Conservation (phyloP, 2,329 filamentous ascomycete genomes). For the Sporothrix curviconia region DNA sequence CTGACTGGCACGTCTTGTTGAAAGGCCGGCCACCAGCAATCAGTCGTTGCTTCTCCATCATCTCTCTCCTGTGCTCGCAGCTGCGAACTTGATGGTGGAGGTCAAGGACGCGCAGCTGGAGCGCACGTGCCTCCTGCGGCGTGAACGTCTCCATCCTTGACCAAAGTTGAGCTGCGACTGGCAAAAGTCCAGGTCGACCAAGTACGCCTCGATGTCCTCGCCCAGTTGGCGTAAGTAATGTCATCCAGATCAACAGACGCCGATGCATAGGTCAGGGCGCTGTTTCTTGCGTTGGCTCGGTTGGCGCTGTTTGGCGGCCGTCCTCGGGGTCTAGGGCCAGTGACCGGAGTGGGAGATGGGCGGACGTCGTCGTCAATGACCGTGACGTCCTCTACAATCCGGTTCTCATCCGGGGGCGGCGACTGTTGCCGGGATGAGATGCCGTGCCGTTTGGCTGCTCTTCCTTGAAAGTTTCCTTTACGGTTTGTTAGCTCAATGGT, state of each 20-base stretch:
- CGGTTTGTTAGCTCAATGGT: too few species aligned
- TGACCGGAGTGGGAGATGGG: background rate
- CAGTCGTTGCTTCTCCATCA: slow-evolving; percentile 22
- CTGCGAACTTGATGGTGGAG: slow-evolving; percentile 38
- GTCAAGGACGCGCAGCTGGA: slow-evolving; percentile 38
- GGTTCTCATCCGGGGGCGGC: background rate
- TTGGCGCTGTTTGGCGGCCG: background rate
- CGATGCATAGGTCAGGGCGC: slow-evolving; percentile 13
- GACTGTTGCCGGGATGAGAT: too few species aligned
- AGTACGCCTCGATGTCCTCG: slow-evolving; percentile 38
- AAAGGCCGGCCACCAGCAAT: slow-evolving; percentile 14
- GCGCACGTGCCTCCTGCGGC: slow-evolving; percentile 34
- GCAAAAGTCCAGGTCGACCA: slow-evolving; percentile 38
- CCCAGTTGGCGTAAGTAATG: slow-evolving; percentile 31
- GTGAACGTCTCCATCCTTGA: slow-evolving; percentile 31
- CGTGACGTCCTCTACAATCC: background rate
- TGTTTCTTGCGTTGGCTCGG: background rate
- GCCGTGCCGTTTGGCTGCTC: too few species aligned
- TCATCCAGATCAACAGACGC: slow-evolving; percentile 23
- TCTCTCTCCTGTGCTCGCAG: slow-evolving; percentile 36
- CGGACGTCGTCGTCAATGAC: background rate
- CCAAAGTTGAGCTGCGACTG: slow-evolving; percentile 29
- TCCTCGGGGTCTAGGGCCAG: background rate
- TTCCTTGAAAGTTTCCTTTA: too few species aligned
- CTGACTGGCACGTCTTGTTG: background rate